Conservation (phyloP, 2,329 filamentous ascomycete genomes). For the Chrysoporthe deuterocubensis region DNA sequence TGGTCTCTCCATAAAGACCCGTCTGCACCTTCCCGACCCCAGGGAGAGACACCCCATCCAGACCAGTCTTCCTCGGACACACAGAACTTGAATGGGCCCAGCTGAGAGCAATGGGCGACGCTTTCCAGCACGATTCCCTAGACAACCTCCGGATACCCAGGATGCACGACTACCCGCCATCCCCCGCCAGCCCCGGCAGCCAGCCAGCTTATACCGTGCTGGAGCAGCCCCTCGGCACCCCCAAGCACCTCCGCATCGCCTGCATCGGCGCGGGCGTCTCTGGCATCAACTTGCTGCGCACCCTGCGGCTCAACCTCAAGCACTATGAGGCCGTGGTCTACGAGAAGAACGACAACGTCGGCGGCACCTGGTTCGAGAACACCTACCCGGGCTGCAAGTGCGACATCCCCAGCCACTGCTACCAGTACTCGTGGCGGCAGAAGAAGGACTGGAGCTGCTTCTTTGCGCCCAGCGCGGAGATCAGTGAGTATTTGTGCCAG, state of each 20-base stretch:
- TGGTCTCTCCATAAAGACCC: background rate
- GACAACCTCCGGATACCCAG: conserved; percentile 1
- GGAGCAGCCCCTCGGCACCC: conserved; percentile 44
- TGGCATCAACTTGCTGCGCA: conserved; percentile 50
- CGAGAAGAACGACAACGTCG: conserved; percentile 59
- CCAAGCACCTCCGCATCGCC: conserved; percentile 47
- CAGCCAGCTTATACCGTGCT: conserved; percentile 39
- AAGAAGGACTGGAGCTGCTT: conserved; percentile 64
- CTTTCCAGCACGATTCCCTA: conserved; percentile 3
- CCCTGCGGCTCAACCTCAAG: conserved; percentile 46
- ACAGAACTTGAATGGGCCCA: background rate
- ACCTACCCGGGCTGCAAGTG: conserved; percentile 61
- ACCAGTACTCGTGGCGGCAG: conserved; percentile 64
- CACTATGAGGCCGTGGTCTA: conserved; percentile 54
- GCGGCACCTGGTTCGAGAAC: conserved; percentile 64
- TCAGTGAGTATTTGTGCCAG: conserved; percentile 55
- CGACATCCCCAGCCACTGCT: conserved; percentile 63
- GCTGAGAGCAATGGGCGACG: conserved; percentile 10
- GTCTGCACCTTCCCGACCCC: background rate
- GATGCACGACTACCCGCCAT: conserved; percentile 21
- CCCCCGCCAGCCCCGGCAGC: conserved; percentile 27
- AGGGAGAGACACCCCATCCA: background rate
- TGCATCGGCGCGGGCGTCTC: conserved; percentile 50
- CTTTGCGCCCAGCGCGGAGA: conserved; percentile 59
- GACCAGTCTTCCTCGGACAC: background rate